These are phyloP conservation scores for Zopfia rhizophila DNA, from an alignment of 2,329 filamentous ascomycete genomes.

Conservation along the genomic window DNA sequence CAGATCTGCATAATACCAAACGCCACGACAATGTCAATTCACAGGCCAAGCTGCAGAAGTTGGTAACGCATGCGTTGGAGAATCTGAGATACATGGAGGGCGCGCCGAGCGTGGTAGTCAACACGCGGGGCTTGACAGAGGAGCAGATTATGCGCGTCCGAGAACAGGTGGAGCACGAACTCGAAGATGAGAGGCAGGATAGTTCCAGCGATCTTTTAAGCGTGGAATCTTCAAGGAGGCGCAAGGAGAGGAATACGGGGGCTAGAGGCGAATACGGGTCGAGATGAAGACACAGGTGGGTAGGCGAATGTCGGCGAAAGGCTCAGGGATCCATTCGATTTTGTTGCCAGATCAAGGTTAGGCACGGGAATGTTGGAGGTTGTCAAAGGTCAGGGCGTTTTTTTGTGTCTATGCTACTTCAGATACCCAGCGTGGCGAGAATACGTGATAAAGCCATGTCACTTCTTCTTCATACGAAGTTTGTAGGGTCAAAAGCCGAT, in stretches of 20 bases:
- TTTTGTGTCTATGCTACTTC: too few relatives aligned
- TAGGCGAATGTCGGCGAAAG: too few relatives aligned
- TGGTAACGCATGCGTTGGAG: slow-evolving; percentile 81
- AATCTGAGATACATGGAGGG: slow-evolving; percentile 86
- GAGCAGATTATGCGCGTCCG: slow-evolving; percentile 67
- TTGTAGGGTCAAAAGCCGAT: too few relatives aligned
- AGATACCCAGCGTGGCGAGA: too few relatives aligned
- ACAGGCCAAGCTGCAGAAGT: slow-evolving; percentile 76
- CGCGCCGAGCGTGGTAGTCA: slow-evolving; percentile 79
- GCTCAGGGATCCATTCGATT: too few relatives aligned
- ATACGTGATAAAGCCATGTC: too few relatives aligned
- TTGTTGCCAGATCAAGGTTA: too few relatives aligned
- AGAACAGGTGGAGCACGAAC: slow-evolving; percentile 73
- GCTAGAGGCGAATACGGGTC: slow-evolving; percentile 54
- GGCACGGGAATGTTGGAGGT: too few relatives aligned
- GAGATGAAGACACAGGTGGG: too few relatives aligned
- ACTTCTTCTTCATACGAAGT: too few relatives aligned
- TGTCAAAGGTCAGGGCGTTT: too few relatives aligned
- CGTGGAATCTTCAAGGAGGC: slow-evolving; percentile 56
- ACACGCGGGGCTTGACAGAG: slow-evolving; percentile 82
- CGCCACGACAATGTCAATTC: slow-evolving; percentile 81
- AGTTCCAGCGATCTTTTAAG: slow-evolving; percentile 69
- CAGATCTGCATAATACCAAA: slow-evolving; percentile 82
- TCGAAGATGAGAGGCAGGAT: slow-evolving; percentile 73
- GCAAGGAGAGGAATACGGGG: slow-evolving; percentile 57